Conservation (phyloP, 2,329 filamentous ascomycete genomes). For the Fusarium chaquense region DNA sequence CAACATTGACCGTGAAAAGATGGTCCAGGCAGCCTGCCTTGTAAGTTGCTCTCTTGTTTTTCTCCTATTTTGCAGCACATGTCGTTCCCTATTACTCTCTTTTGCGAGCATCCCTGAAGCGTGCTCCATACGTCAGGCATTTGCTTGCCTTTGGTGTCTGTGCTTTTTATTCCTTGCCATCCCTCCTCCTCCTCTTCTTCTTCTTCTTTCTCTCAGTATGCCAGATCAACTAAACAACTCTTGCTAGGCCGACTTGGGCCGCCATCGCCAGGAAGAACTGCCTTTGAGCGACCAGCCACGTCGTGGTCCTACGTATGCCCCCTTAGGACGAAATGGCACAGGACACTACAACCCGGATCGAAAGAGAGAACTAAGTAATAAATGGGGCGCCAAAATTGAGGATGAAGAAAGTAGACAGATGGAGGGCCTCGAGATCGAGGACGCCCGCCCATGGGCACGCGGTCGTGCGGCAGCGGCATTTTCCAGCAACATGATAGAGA, state of each 20-base stretch:
- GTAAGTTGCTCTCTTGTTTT: conserved; percentile 23
- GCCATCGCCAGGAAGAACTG: conserved; percentile 43
- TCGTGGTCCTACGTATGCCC: conserved; percentile 25
- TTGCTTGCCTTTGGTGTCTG: background rate
- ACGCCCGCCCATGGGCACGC: conserved; percentile 43
- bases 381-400: conserved; percentile 36
- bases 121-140: background rate
- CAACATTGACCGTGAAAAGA: conserved; percentile 4
- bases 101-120: background rate
- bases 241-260: conserved; percentile 41
- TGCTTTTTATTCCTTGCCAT: background rate
- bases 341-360: background rate
- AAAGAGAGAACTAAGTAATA: conserved; percentile 8
- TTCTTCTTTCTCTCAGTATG: background rate
- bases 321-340: conserved; percentile 24
- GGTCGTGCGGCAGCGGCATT: conserved; percentile 2
- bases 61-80: background rate
- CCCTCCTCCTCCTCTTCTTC: background rate
- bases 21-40: conserved; percentile 25
- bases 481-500: background rate
- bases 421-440: conserved; percentile 36
- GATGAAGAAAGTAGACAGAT: conserved; percentile 43
- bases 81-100: background rate
- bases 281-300: conserved; percentile 31
- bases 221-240: background rate